Evolutionary conservation across 306 rosid species (phyloP), one percentile per base, ranked within the genome.

Genomic region (Albizia julibrissin): DNA sequence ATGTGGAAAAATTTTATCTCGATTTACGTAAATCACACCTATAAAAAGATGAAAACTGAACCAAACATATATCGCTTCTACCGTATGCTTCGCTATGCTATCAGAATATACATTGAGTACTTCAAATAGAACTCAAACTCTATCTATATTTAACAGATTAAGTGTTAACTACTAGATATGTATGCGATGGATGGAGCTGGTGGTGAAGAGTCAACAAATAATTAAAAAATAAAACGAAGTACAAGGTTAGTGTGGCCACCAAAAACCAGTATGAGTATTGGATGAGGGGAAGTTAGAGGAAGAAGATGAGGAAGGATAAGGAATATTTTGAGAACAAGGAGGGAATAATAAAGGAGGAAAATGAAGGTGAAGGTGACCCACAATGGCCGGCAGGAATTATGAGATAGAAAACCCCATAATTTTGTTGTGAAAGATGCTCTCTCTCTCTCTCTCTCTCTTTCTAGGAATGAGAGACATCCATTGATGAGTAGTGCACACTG

Each of bases 301-400:
- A 13, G 64, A 56, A 56, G 65, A 50, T 6, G 40, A 66, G 9
- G 66, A 58, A 56, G 64, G 4, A 59, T 10, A 59, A 22, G 67
- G 67, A 3, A 61, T 52, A 18, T 54, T 19, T 54, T 54, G 6
- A 50, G 58, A 16, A 50, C 2, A 14, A 47, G 54, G 22, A 50
- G 15, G 15, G 31, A 27, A 26, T 61, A 61, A 11, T 13, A 64
- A 5, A 12, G 39, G n/a, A 29, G 8, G 69, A 7, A 29, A 40
- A 4, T 69, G 52, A 40, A 27, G 34, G 10, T 13, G 69, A 62
- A 5, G 39, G 39, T 64, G 74, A 40, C 74, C 74, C 74, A 69
- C 74, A 69, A 21, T 69, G 74, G 74, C 74, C 74, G 74, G 74
- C 74, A 69, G 52, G 56, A 70, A 43, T 70, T 19, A 70, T 70